A percentile compares a stretch with the other conserved stretches of the same genome.
phyloP scores from a whole-genome alignment of 805 yeast genomes.

The Wickerhamia fluorescens region DNA sequence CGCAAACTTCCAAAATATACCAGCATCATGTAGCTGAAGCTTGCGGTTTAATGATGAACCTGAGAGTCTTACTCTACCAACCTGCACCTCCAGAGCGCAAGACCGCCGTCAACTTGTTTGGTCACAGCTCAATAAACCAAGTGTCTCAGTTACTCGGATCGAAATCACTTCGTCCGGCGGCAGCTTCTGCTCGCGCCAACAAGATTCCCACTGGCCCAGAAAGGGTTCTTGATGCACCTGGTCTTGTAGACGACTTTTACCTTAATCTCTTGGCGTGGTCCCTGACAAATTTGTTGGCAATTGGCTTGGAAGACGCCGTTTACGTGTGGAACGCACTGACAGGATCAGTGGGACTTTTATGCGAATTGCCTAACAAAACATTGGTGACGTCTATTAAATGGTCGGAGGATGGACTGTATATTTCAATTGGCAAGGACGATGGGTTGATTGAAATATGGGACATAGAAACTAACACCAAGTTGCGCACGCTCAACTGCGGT shows the following conservation, averaged over 20 bases:
- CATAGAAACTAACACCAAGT: slow-evolving; percentile 62
- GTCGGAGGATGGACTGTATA: slow-evolving; percentile 85
- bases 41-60: slow-evolving; percentile 80
- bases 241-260: slow-evolving; percentile 87
- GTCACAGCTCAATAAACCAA: slow-evolving; percentile 13
- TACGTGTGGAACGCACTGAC: slow-evolving; percentile 89
- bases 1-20: slow-evolving; percentile 50
- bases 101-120: slow-evolving; percentile 27
- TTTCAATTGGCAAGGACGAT: slow-evolving; percentile 76
- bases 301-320: slow-evolving; percentile 77
- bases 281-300: slow-evolving; percentile 68
- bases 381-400: slow-evolving; percentile 70
- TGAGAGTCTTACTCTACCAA: slow-evolving; percentile 77
- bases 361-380: slow-evolving; percentile 44
- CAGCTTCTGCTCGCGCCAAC: slow-evolving; percentile 63
- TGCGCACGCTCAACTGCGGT: slow-evolving; percentile 72
- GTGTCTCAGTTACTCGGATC: slow-evolving; percentile 21
- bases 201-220: slow-evolving; percentile 84
- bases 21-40: slow-evolving; percentile 88
- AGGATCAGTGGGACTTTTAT: slow-evolving; percentile 66
- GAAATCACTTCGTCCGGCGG: slow-evolving; percentile 36
- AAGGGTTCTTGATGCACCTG: slow-evolving; percentile 93
- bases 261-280: slow-evolving; percentile 88
- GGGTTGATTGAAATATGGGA: slow-evolving; percentile 94
- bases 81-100: slow-evolving; percentile 72